Base-by-base conservation (phyloP, 139 green algal genomes). In the Haematococcus lacustris region DNA sequence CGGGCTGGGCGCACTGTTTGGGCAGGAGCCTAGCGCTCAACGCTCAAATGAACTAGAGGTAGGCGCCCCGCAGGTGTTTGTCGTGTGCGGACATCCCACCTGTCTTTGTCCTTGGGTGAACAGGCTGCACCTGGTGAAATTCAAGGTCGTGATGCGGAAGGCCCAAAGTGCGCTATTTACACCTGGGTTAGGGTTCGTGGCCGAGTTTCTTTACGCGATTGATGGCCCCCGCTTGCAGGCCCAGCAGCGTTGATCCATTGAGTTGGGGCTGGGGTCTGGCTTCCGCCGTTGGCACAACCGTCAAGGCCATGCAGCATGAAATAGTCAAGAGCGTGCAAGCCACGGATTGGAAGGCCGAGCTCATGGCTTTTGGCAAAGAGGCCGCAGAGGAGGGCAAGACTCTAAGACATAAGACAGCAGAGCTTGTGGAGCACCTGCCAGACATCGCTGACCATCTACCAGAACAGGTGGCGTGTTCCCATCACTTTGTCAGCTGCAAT, bases 281-380 rank as follows among this genome's bases (percentile, higher is more conserved):
- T 0, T 71, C 47, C 4, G 80, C 83, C 1, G 73, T 93, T 1
- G 81, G 76, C 6, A 85, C 78, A 6, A 81, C 85, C 0, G 80
- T 94, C 25, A 87, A 87, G 61, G 79, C 85, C 26, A 77, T 70
- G 6, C 80, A 88, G 32, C 76, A 85, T 43, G 87, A 94, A 38
- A 70, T 93, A 25, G 82, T 88, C 25, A 74, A 80, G 50, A 87
- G 77, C 53, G 80, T 94, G 34, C 62, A 78, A 35, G 75, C 91
- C 26, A 92, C 87, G 0, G 87, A 94, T 71, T 94, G 89, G 89
- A 76, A 79, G 23, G 76, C 53, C 21, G 89, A 94, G 79, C 72
- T 94, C 9, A 64, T 78, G 66, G 76, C 83, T 0, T 91, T 94
- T 51, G 78, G 81, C 32, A 77, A 86, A 7, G 88, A 88, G 34